A percentile compares a stretch with the other conserved stretches of the same genome.
Conservation (phyloP, 2,329 filamentous ascomycete genomes). For the Colletotrichum sp. region DNA sequence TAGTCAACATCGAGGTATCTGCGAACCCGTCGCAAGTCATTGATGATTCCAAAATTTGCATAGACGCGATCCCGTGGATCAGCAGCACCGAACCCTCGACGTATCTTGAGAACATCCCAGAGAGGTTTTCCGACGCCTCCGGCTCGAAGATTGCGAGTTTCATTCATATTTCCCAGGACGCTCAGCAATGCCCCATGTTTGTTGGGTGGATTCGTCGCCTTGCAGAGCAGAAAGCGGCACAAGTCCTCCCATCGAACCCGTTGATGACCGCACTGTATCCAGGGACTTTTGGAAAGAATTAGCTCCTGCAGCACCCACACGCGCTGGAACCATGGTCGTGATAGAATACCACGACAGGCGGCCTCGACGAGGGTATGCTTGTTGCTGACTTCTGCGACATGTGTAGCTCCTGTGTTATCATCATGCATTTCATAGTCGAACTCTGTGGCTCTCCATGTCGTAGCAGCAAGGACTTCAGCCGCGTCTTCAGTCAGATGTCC, state of each 20-base stretch:
- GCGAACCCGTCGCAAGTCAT: too few relatives aligned
- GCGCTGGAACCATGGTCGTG: neutral
- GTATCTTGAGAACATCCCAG: too few relatives aligned
- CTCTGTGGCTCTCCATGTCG: neutral
- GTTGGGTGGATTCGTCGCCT: fast-evolving
- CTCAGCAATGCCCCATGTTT: fast-evolving
- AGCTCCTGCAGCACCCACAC: constrained; percentile 32
- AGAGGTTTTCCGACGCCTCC: too few relatives aligned
- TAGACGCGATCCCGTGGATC: too few relatives aligned
- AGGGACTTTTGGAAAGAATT: constrained; percentile 24
- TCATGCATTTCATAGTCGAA: neutral
- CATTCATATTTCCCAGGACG: fast-evolving
- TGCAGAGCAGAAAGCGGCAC: fast-evolving
- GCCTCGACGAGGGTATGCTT: neutral
- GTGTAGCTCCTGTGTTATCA: too few relatives aligned
- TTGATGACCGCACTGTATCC: constrained; percentile 26
- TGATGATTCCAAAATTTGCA: too few relatives aligned
- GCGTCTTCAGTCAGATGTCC: neutral
- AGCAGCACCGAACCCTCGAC: too few relatives aligned
- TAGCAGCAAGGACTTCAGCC: neutral
- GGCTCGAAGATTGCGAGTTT: too few relatives aligned
- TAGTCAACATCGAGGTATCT: too few relatives aligned
- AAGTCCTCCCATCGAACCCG: neutral
- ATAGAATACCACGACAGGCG: neutral
- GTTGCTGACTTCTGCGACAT: too few relatives aligned